Conservation (phyloP, 139 green algal species). For the Desmodesmus armatus region DNA sequence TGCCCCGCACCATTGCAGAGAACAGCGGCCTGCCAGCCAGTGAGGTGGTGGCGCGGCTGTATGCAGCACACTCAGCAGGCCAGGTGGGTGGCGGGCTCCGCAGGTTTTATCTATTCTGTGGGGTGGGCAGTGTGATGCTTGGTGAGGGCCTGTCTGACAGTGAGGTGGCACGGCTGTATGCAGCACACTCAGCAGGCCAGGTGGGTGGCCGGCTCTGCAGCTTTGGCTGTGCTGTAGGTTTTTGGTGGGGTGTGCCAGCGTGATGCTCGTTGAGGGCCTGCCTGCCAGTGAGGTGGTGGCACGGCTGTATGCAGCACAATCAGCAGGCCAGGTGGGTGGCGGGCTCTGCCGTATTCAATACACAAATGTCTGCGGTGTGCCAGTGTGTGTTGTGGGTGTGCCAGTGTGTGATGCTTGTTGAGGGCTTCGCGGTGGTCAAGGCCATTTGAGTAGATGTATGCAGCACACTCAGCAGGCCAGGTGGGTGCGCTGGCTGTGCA, state of each 20-base stretch:
- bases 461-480: slow-evolving; percentile 83
- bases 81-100: slow-evolving; percentile 6
- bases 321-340: slow-evolving; percentile 59
- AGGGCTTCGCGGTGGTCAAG: no score
- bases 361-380: no score
- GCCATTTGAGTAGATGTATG: slow-evolving; percentile 86
- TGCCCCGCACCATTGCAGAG: slow-evolving; percentile 93
- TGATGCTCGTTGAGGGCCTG: no score
- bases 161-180: slow-evolving; percentile 86
- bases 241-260: no score
- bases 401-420: no score
- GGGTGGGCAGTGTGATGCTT: no score
- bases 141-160: no score
- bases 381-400: not conserved
- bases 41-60: slow-evolving; percentile 83
- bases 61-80: slow-evolving; percentile 88
- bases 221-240: no score
- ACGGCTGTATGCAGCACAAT: slow-evolving; percentile 89
- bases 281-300: slow-evolving; percentile 79
- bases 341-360: not conserved
- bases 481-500: not conserved
- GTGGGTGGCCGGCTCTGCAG: not conserved
- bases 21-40: slow-evolving; percentile 82
- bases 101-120: not conserved
- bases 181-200: slow-evolving; percentile 83